These are phyloP conservation scores for Mycosarcoma maydis DNA, from an alignment of 1,284 basidiomycete species.

Conservation along the genomic window DNA sequence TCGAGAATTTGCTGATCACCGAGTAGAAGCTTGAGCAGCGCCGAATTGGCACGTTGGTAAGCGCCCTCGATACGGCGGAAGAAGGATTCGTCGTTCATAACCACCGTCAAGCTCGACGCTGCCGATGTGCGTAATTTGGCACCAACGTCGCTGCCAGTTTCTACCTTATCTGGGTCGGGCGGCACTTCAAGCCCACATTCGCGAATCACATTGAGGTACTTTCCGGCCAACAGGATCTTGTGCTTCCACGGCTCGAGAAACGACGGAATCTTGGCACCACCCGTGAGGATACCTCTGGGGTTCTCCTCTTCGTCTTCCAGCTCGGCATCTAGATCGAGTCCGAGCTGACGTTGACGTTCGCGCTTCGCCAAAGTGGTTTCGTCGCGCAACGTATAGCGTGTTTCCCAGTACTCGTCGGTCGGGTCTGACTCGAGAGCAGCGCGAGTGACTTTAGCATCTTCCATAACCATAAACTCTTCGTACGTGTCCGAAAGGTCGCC, in stretches of 20 bases:
- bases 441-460: slow-evolving; percentile 63
- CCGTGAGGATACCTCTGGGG: slow-evolving; percentile 71
- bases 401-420: slow-evolving; percentile 67
- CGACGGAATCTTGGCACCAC: slow-evolving; percentile 64
- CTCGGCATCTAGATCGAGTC: slow-evolving; percentile 47
- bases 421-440: slow-evolving; percentile 63
- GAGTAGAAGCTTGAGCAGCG: slow-evolving; percentile 61
- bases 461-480: slow-evolving; percentile 66
- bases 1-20: slow-evolving; percentile 61
- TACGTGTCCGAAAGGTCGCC: slow-evolving; percentile 65
- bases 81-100: slow-evolving; percentile 64
- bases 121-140: slow-evolving; percentile 3
- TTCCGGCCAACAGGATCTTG: slow-evolving; percentile 65
- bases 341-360: slow-evolving; percentile 53
- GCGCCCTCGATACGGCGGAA: slow-evolving; percentile 60
- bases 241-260: slow-evolving; percentile 66
- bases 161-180: slow-evolving; percentile 28
- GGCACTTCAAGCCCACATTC: slow-evolving; percentile 65
- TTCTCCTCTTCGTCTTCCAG: slow-evolving; percentile 47
- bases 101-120: slow-evolving; percentile 21
- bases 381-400: slow-evolving; percentile 64
- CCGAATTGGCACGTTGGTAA: slow-evolving; percentile 63
- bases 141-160: neutral
- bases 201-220: slow-evolving; percentile 66
- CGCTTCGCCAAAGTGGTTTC: slow-evolving; percentile 53